phyloP scores from a whole-genome alignment of 164 flowering plant species.

The Berberis vulgaris region DNA sequence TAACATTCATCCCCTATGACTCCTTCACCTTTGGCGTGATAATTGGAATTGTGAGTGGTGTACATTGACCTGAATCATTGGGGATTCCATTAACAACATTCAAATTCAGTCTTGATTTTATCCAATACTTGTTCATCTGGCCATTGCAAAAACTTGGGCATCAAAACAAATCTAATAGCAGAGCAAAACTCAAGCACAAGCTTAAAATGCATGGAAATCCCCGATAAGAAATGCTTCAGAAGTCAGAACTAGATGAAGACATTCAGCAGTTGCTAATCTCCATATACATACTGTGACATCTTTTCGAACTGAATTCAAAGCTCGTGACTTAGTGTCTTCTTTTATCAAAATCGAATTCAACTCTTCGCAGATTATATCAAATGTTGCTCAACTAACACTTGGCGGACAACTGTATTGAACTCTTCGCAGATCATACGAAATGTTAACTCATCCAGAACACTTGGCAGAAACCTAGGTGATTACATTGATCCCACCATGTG shows the following conservation, averaged over 20 bases:
- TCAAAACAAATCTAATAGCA: slow-evolving; percentile 50
- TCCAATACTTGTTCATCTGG: slow-evolving; percentile 30
- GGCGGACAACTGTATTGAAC: too few relatives aligned
- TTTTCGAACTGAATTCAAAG: slow-evolving; percentile 76
- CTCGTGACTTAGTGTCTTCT: slow-evolving; percentile 73
- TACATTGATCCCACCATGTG: slow-evolving; percentile 72
- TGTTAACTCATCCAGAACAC: slow-evolving; percentile 61
- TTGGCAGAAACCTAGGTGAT: slow-evolving; percentile 42
- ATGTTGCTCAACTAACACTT: slow-evolving; percentile 39
- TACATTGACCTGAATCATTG: slow-evolving; percentile 64
- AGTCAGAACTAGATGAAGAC: slow-evolving; percentile 59
- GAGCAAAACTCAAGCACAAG: slow-evolving; percentile 76
- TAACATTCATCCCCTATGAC: slow-evolving; percentile 3
- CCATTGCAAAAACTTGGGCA: slow-evolving; percentile 75
- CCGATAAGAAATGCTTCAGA: slow-evolving; percentile 61
- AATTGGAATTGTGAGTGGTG: slow-evolving; percentile 70
- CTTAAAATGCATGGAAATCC: slow-evolving; percentile 82
- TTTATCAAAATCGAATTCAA: slow-evolving; percentile 54
- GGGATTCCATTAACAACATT: slow-evolving; percentile 49
- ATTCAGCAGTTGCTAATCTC: slow-evolving; percentile 81
- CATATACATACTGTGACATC: slow-evolving; percentile 83
- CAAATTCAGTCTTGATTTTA: slow-evolving; percentile 30
- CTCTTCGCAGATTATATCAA: slow-evolving; percentile 70
- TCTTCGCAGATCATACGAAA: too few relatives aligned
- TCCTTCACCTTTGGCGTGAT: slow-evolving; percentile 65